Conservation (phyloP, 2,329 filamentous ascomycete genomes). For the Stemphylium beticola region DNA sequence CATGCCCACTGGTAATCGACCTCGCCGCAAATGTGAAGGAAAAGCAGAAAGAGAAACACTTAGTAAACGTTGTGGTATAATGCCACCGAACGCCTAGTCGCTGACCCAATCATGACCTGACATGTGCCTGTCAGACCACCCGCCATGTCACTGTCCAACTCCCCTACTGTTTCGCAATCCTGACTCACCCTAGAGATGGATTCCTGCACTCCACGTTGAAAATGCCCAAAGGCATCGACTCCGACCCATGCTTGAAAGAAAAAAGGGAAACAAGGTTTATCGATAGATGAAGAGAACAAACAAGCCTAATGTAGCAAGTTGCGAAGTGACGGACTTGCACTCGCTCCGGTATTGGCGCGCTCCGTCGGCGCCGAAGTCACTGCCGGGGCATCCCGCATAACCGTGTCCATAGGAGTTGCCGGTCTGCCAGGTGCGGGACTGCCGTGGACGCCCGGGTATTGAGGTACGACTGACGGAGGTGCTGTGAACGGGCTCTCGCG, state of each 20-base stretch:
- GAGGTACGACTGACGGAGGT: slow-evolving; percentile 31
- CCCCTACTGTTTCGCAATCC: slow-evolving; percentile 18
- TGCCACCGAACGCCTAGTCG: slow-evolving; percentile 30
- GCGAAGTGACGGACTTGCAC: slow-evolving; percentile 56
- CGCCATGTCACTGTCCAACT: slow-evolving; percentile 3
- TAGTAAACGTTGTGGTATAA: slow-evolving; percentile 40
- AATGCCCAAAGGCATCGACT: slow-evolving; percentile 24
- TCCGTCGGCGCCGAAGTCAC: slow-evolving; percentile 36
- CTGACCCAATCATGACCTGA: slow-evolving; percentile 23
- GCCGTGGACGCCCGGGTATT: slow-evolving; percentile 38
- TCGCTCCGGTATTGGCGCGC: slow-evolving; percentile 48
- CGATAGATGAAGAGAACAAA: slow-evolving; percentile 9
- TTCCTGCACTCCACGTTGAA: slow-evolving; percentile 22
- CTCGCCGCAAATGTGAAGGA: slow-evolving; percentile 3
- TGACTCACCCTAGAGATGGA: slow-evolving; percentile 4
- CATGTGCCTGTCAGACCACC: slow-evolving; percentile 14
- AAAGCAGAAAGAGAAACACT: slow-evolving; percentile 18
- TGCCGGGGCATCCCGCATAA: slow-evolving; percentile 42
- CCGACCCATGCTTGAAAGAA: slow-evolving; percentile 26
- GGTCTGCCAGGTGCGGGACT: slow-evolving; percentile 43
- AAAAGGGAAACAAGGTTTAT: slow-evolving; percentile 13
- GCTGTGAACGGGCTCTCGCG: slow-evolving; percentile 46
- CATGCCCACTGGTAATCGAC: neutral
- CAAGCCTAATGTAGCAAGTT: slow-evolving; percentile 53
- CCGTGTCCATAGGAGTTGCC: slow-evolving; percentile 42